Evolutionary conservation across 2,329 filamentous ascomycete species (phyloP).

Genomic region (Aspergillus fumigatiaffinis): DNA sequence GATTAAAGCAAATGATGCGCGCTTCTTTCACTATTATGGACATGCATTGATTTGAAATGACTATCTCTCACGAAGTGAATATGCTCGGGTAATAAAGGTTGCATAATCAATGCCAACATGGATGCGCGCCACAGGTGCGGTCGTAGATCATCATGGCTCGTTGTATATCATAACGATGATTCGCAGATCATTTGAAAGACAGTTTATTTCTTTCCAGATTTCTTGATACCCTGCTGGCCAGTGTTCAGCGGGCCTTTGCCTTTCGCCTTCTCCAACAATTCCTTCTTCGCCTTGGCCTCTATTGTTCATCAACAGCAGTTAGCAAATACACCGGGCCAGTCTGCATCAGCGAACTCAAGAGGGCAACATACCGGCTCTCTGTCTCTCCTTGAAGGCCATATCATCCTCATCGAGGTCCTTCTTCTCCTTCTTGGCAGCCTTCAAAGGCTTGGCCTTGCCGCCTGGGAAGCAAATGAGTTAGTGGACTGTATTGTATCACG

Average conservation of each 20-base stretch:
- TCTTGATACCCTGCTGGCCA: constrained; percentile 89
- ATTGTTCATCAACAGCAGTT: constrained; percentile 2
- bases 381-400: constrained; percentile 75
- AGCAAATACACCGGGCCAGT: not conserved
- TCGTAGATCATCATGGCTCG: constrained; percentile 21
- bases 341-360: not conserved
- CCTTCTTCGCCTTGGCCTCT: constrained; percentile 85
- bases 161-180: constrained; percentile 17
- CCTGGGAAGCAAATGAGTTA: constrained; percentile 46
- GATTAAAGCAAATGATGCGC: constrained; percentile 1
- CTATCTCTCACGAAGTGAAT: constrained; percentile 9
- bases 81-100: constrained; percentile 11
- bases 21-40: not conserved
- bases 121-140: constrained; percentile 10
- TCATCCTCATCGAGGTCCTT: constrained; percentile 88
- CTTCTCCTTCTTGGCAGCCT: constrained; percentile 80
- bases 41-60: not conserved
- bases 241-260: constrained; percentile 87
- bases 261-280: constrained; percentile 73
- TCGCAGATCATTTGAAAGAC: constrained; percentile 2
- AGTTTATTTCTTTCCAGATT: constrained; percentile 89
- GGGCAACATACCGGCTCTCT: constrained; percentile 66
- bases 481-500: not conserved
- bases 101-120: constrained; percentile 12
- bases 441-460: constrained; percentile 80